Evolutionary conservation across 2,329 filamentous ascomycete species (phyloP).

Genomic region (Beauveria scarabaeidicola): DNA sequence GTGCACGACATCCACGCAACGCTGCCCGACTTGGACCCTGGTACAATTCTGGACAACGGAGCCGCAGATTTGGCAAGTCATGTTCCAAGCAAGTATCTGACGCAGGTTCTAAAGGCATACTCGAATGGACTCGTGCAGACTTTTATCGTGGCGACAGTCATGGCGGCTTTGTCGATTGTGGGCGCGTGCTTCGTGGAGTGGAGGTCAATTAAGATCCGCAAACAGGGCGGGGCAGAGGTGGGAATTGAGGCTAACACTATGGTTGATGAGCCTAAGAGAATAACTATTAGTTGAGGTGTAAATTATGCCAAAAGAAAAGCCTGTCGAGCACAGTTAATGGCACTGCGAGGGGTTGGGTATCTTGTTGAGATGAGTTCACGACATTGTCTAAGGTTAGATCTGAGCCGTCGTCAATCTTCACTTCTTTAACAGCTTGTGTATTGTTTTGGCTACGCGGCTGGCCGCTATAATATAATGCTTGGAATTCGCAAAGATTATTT

Average conservation of each 20-base stretch:
- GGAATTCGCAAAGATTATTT: too few species aligned
- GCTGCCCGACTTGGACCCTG: neutral
- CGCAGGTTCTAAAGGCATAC: neutral
- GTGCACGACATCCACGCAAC: neutral
- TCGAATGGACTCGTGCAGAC: neutral
- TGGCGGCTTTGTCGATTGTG: neutral
- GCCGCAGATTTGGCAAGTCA: neutral
- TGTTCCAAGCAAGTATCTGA: neutral
- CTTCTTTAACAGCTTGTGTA: too few species aligned
- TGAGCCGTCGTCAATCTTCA: too few species aligned
- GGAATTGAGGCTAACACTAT: neutral
- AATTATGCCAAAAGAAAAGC: too few species aligned
- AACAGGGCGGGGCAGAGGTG: neutral
- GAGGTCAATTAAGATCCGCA: constrained; percentile 14
- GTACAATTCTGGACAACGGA: neutral
- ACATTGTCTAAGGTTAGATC: too few species aligned
- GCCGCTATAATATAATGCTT: too few species aligned
- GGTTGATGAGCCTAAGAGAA: neutral
- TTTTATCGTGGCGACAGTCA: neutral
- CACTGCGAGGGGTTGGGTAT: too few species aligned
- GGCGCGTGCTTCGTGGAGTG: constrained; percentile 12
- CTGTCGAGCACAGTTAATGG: too few species aligned
- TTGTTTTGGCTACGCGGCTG: too few species aligned
- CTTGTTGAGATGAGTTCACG: too few species aligned
- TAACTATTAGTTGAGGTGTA: neutral